Percentiles rank a stretch among this genome's conserved stretches.
phyloP scores from a whole-genome alignment of 2,329 filamentous ascomycete species.

The Paecilomyces sp. region DNA sequence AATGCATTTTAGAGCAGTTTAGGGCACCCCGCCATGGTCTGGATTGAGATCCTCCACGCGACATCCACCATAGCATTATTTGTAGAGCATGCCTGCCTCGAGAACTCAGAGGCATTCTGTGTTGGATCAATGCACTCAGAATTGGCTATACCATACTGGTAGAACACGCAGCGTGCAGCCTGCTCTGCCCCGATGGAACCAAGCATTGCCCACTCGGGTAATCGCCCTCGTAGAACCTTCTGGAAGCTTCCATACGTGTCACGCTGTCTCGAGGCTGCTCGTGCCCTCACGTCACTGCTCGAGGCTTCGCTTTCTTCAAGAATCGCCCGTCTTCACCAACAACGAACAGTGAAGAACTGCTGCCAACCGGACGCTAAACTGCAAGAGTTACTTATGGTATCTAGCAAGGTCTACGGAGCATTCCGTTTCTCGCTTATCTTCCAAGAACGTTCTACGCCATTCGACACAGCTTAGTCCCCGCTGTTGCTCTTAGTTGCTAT shows the following conservation, averaged over 20 bases:
- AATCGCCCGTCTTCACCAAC: not conserved
- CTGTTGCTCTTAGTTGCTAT: not conserved
- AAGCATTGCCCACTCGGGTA: not conserved
- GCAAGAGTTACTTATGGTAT: not conserved
- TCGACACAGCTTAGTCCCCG: slow-evolving; percentile 15
- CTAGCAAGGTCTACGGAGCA: not conserved
- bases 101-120: not conserved
- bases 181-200: not conserved
- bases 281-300: not conserved
- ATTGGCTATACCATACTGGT: not conserved
- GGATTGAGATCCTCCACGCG: not conserved
- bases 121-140: not conserved
- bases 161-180: not conserved
- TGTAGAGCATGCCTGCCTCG: not conserved
- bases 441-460: slow-evolving; percentile 27
- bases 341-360: not conserved
- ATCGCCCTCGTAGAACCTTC: not conserved
- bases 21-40: not conserved
- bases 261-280: not conserved
- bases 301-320: not conserved
- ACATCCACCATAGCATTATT: not conserved
- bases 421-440: not conserved
- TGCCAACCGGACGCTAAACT: not conserved
- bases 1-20: not conserved
- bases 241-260: not conserved